Evolutionary conservation across 1,284 basidiomycete genomes (phyloP).

Genomic region (Termitomyces sp.): DNA sequence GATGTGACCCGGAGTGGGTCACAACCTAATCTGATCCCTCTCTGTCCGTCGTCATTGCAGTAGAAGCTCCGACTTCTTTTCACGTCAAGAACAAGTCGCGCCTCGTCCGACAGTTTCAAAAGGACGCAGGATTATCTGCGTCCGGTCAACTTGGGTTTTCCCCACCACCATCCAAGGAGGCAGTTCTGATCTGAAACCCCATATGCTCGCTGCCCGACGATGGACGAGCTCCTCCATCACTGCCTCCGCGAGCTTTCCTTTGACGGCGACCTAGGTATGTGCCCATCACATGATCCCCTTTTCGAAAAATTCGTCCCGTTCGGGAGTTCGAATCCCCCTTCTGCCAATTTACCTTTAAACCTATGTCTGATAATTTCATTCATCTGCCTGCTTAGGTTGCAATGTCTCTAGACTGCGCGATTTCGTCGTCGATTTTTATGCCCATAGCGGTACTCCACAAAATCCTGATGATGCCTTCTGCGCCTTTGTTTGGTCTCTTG

Average conservation of each 20-base stretch:
- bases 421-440: constrained; percentile 65
- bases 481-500: constrained; percentile 75
- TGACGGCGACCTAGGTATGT: constrained; percentile 40
- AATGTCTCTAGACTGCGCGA: constrained; percentile 61
- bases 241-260: constrained; percentile 27
- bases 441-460: constrained; percentile 37
- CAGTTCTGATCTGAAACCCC: not conserved
- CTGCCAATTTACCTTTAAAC: constrained; percentile 19
- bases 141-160: not conserved
- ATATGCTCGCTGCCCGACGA: constrained; percentile 7
- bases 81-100: constrained; percentile 14
- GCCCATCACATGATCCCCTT: constrained; percentile 23
- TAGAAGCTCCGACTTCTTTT: constrained; percentile 12
- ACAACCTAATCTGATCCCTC: constrained; percentile 14
- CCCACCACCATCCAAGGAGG: not conserved
- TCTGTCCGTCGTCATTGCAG: constrained; percentile 8
- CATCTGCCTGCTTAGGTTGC: constrained; percentile 46
- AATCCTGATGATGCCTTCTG: constrained; percentile 71
- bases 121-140: not conserved
- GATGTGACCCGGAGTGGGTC: constrained; percentile 10
- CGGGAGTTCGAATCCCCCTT: constrained; percentile 42
- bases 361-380: constrained; percentile 11
- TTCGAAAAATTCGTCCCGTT: constrained; percentile 13
- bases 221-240: constrained; percentile 28
- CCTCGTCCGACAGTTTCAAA: constrained; percentile 3